Conservation (phyloP, 441 rosid species). For the Jatropha multifida region DNA sequence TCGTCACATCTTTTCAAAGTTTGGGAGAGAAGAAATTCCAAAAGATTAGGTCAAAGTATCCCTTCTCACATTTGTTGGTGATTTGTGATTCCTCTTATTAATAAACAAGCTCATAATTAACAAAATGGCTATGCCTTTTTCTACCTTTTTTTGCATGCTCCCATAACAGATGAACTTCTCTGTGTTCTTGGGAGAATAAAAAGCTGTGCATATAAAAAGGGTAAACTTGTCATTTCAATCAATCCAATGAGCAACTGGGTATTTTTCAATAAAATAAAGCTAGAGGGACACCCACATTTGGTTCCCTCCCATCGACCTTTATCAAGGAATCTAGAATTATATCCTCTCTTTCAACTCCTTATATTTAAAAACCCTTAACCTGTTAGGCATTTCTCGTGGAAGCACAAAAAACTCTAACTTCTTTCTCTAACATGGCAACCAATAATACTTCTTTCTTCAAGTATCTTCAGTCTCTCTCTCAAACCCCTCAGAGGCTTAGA, state of each 20-base stretch:
- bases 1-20: conserved; percentile 44
- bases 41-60: conserved; percentile 45
- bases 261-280: conserved; percentile 27
- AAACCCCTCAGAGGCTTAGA: conserved; percentile 79
- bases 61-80: conserved; percentile 13
- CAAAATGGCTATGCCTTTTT: conserved; percentile 37
- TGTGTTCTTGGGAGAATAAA: conserved; percentile 34
- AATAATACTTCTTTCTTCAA: conserved; percentile 31
- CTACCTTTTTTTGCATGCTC: conserved; percentile 44
- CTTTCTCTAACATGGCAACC: conserved; percentile 35
- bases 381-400: conserved; percentile 26
- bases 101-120: conserved; percentile 6
- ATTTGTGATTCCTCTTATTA: conserved; percentile 35
- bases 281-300: conserved; percentile 26
- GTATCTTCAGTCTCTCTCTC: conserved; percentile 65
- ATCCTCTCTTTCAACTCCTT: conserved; percentile 12
- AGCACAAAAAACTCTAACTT: conserved; percentile 23
- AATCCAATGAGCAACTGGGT: conserved; percentile 26
- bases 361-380: conserved; percentile 38
- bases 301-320: conserved; percentile 35
- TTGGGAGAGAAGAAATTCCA: conserved; percentile 28
- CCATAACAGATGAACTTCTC: conserved; percentile 27
- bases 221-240: conserved; percentile 24
- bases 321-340: conserved; percentile 34
- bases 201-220: conserved; percentile 26